Percentiles rank a stretch among this genome's conserved stretches.
Conservation (phyloP, 805 yeast species). For the Yamadazyma olivae region DNA sequence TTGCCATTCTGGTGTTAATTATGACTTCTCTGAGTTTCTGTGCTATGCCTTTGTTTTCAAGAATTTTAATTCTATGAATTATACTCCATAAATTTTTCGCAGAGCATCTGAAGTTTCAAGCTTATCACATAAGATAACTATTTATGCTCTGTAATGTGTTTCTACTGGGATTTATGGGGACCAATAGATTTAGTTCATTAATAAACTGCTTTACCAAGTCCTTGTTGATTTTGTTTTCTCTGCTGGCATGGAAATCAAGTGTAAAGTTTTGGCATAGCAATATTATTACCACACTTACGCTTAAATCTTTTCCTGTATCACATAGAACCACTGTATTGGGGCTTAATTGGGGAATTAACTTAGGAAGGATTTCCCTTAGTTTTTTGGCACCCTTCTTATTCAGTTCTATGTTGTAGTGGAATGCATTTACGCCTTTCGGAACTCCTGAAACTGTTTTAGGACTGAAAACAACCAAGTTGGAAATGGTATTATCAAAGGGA, state of each 20-base stretch:
- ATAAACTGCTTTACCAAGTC: conserved; percentile 55
- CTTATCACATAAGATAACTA: conserved; percentile 19
- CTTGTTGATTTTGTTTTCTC: conserved; percentile 34
- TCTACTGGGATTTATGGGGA: conserved; percentile 71
- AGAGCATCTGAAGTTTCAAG: not conserved
- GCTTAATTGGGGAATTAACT: conserved; percentile 28
- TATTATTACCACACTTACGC: conserved; percentile 57
- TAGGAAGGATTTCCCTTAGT: conserved; percentile 47
- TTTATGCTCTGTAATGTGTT: conserved; percentile 74
- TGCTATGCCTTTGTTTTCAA: too few relatives aligned
- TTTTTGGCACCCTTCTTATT: conserved; percentile 67
- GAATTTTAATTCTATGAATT: too few relatives aligned
- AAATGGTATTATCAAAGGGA: not conserved
- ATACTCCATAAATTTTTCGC: too few relatives aligned
- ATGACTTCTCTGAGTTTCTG: too few relatives aligned
- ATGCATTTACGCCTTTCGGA: conserved; percentile 8
- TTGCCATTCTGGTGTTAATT: not conserved
- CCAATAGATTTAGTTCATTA: conserved; percentile 42
- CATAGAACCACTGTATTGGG: conserved; percentile 45
- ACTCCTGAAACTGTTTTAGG: conserved; percentile 10
- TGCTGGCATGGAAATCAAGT: conserved; percentile 33
- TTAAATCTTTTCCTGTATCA: conserved; percentile 63
- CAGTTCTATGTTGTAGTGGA: conserved; percentile 20
- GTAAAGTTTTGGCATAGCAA: conserved; percentile 47
- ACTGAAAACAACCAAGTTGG: conserved; percentile 23